Evolutionary conservation across 169 alveolate species (phyloP).

Genomic region (Plasmodium gallinaceum): DNA sequence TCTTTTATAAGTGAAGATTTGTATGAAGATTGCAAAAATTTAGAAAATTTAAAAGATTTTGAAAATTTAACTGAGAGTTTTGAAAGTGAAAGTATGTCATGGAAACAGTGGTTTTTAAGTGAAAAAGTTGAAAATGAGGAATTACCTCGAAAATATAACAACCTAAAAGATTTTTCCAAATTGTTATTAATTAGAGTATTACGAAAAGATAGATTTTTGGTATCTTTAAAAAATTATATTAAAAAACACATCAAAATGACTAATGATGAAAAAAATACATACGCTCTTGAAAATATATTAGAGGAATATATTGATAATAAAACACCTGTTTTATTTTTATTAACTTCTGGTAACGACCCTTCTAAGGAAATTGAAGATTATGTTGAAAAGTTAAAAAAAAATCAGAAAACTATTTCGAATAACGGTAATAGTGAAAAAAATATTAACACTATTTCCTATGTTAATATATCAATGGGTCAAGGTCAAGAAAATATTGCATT

Average conservation of each 20-base stretch:
- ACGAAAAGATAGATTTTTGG: conserved; percentile 96
- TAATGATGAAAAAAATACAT: conserved; percentile 93
- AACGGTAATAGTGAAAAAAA: conserved; percentile 54
- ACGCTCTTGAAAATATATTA: conserved; percentile 92
- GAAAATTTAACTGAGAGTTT: conserved; percentile 61
- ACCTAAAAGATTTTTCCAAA: conserved; percentile 92
- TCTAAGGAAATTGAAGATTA: conserved; percentile 92
- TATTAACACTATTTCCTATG: conserved; percentile 91
- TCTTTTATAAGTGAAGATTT: conserved; percentile 70
- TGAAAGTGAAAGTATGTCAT: conserved; percentile 74
- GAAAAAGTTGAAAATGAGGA: conserved; percentile 97
- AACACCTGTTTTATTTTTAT: conserved; percentile 96
- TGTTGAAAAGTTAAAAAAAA: conserved; percentile 29
- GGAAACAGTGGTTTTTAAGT: conserved; percentile 95
- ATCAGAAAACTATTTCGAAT: conserved; percentile 76
- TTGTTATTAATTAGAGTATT: conserved; percentile 93
- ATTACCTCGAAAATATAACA: conserved; percentile 93
- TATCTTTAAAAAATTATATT: conserved; percentile 94
- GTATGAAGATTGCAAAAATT: conserved; percentile 62
- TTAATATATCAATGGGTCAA: conserved; percentile 98
- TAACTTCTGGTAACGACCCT: conserved; percentile 96
- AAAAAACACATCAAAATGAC: conserved; percentile 91
- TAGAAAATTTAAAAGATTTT: conserved; percentile 70
- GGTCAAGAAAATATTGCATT: conserved; percentile 97
- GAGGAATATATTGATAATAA: conserved; percentile 92